These are phyloP conservation scores for Achaetomiella virescens DNA, from an alignment of 495 filamentous ascomycete genomes.

Conservation along the genomic window DNA sequence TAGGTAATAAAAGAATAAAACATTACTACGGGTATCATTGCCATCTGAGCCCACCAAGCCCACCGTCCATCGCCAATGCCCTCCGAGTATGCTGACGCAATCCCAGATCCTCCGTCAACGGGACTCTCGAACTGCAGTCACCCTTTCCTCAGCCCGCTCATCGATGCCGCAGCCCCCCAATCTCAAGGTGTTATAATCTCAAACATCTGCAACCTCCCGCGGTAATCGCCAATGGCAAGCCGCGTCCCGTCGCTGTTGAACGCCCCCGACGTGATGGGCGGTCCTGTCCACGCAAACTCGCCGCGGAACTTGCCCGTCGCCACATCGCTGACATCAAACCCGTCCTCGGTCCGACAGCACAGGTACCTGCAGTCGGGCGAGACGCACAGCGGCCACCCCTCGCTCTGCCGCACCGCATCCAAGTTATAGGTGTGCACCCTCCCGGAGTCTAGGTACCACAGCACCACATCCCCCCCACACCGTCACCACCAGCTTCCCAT, in stretches of 20 bases:
- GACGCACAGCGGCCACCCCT: slow-evolving; percentile 30
- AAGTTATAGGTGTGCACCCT: slow-evolving; percentile 20
- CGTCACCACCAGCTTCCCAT: slow-evolving; percentile 19
- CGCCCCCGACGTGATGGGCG: slow-evolving; percentile 10
- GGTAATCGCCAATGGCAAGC: slow-evolving; percentile 15
- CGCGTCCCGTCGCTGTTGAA: slow-evolving; percentile 7
- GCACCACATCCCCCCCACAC: slow-evolving; percentile 28
- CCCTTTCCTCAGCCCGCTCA: too few species aligned
- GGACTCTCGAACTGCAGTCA: too few species aligned
- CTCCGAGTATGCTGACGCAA: too few species aligned
- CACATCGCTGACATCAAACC: slow-evolving; percentile 27
- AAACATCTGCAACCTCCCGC: slow-evolving; percentile 4
- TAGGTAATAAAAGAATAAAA: too few species aligned
- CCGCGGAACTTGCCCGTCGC: slow-evolving; percentile 20
- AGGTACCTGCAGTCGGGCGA: slow-evolving; percentile 27
- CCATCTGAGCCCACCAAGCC: too few species aligned
- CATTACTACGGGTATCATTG: too few species aligned
- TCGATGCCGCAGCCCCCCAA: too few species aligned
- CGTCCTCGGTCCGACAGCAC: slow-evolving; percentile 24
- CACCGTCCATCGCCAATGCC: too few species aligned
- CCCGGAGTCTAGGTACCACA: slow-evolving; percentile 20
- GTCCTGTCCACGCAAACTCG: slow-evolving; percentile 3
- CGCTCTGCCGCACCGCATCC: slow-evolving; percentile 9
- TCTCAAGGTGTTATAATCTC: slow-evolving; percentile 17
- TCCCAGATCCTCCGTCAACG: too few species aligned